Conservation (phyloP, 371 early-diverging fungal species). For the Parasitella parasitica region DNA sequence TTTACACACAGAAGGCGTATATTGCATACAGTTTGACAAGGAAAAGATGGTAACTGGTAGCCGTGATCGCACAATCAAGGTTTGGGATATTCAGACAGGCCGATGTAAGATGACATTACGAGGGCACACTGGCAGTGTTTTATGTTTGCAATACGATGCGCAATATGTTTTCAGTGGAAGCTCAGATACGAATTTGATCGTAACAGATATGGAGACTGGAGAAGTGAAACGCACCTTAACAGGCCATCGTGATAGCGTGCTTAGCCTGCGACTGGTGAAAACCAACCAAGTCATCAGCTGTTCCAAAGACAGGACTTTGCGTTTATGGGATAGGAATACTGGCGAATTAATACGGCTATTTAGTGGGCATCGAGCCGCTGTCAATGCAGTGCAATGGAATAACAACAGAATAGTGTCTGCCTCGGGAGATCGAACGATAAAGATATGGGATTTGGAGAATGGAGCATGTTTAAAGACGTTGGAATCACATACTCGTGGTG, state of each 20-base stretch:
- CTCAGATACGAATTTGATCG: conserved; percentile 83
- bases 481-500: conserved; percentile 71
- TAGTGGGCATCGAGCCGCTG: conserved; percentile 72
- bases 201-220: conserved; percentile 76
- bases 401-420: conserved; percentile 69
- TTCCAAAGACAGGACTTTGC: conserved; percentile 91
- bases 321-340: conserved; percentile 77
- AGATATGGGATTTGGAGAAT: conserved; percentile 73
- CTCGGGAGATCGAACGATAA: conserved; percentile 79
- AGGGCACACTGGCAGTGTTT: conserved; percentile 89
- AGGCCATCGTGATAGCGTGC: conserved; percentile 78
- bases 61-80: conserved; percentile 85
- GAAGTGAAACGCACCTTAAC: background rate
- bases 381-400: conserved; percentile 74
- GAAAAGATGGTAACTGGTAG: conserved; percentile 88
- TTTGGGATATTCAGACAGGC: conserved; percentile 70
- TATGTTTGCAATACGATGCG: conserved; percentile 86
- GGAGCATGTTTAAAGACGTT: conserved; percentile 57
- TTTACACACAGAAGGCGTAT: conserved; percentile 91
- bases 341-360: conserved; percentile 64
- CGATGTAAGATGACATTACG: conserved; percentile 66
- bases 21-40: conserved; percentile 90
- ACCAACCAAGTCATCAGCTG: conserved; percentile 78
- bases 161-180: conserved; percentile 86
- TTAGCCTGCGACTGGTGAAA: conserved; percentile 75